phyloP scores from a whole-genome alignment of 768 basidiomycete species.

The Coprinopsis sp. region DNA sequence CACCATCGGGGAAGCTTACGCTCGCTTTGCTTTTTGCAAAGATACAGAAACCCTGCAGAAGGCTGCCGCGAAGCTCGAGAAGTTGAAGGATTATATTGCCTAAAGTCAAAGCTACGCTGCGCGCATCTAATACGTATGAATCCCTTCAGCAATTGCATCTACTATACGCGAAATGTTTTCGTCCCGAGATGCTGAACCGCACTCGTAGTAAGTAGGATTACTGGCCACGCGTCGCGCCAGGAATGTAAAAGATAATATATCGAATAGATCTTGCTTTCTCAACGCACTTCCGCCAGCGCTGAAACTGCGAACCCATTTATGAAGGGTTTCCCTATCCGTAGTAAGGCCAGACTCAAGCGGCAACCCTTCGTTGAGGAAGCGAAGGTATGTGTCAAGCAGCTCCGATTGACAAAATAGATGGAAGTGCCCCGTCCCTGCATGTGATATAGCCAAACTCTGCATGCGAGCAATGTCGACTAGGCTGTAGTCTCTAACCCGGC shows the following conservation, averaged over 20 bases:
- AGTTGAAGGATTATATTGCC: conserved; percentile 60
- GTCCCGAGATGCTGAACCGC: conserved; percentile 36
- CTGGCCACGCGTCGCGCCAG: conserved; percentile 61
- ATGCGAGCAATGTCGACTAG: conserved; percentile 83
- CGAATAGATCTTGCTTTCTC: conserved; percentile 65
- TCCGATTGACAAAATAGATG: conserved; percentile 89
- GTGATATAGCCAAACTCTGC: conserved; percentile 82
- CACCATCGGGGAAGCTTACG: conserved; percentile 79
- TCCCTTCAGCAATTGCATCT: conserved; percentile 41
- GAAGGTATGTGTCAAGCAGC: conserved; percentile 71
- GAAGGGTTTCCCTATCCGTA: conserved; percentile 45
- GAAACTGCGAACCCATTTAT: conserved; percentile 20
- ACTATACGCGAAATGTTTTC: conserved; percentile 67
- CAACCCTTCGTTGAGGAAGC: conserved; percentile 84
- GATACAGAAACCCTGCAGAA: conserved; percentile 76
- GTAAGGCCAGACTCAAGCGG: conserved; percentile 81
- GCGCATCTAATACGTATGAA: conserved; percentile 1
- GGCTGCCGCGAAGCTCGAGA: conserved; percentile 81
- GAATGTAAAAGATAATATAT: conserved; percentile 78
- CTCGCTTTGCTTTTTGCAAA: conserved; percentile 94
- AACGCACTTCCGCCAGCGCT: conserved; percentile 11
- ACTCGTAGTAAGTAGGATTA: conserved; percentile 86
- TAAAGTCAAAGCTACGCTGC: conserved; percentile 1
- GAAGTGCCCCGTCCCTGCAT: conserved; percentile 60
- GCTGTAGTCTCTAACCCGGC: conserved; percentile 75